Percentiles rank a stretch among this genome's conserved stretches.
These are phyloP conservation scores for Sporothrix inflata DNA, from an alignment of 2,329 filamentous ascomycete species.

Conservation along the genomic window DNA sequence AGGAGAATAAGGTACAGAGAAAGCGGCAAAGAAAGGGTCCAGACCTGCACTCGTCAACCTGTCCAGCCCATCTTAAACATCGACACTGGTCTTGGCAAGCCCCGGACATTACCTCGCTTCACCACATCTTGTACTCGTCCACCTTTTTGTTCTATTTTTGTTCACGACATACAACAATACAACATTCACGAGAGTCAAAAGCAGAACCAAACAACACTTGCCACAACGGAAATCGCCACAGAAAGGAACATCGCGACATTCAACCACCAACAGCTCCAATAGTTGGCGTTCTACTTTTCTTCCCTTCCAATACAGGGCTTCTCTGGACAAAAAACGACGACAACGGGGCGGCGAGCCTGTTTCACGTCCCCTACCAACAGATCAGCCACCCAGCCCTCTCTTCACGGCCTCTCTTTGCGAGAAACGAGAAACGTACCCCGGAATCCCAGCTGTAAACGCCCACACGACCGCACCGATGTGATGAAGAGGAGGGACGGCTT, in stretches of 20 bases:
- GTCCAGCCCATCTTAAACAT: not conserved
- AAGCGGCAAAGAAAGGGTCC: not conserved
- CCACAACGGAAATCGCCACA: not conserved
- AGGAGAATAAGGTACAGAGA: not conserved
- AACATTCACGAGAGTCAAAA: too few species aligned
- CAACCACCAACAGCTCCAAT: not conserved
- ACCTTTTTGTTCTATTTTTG: not conserved
- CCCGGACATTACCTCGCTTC: not conserved
- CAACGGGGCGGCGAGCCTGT: not conserved
- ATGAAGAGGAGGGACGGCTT: not conserved
- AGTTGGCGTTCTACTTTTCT: not conserved
- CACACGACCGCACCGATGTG: not conserved
- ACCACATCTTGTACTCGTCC: not conserved
- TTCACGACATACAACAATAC: not conserved
- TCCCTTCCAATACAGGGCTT: not conserved
- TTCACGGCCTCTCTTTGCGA: not conserved
- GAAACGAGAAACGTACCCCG: not conserved
- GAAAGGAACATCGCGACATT: not conserved
- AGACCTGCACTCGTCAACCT: not conserved
- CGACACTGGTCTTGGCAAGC: constrained; percentile 1
- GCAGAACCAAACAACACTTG: too few species aligned
- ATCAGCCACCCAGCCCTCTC: not conserved
- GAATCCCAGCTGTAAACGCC: not conserved
- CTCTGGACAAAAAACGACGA: too few species aligned
- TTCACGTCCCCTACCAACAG: not conserved